Conservation (phyloP, 768 basidiomycete genomes). For the Naganishia friedmannii region DNA sequence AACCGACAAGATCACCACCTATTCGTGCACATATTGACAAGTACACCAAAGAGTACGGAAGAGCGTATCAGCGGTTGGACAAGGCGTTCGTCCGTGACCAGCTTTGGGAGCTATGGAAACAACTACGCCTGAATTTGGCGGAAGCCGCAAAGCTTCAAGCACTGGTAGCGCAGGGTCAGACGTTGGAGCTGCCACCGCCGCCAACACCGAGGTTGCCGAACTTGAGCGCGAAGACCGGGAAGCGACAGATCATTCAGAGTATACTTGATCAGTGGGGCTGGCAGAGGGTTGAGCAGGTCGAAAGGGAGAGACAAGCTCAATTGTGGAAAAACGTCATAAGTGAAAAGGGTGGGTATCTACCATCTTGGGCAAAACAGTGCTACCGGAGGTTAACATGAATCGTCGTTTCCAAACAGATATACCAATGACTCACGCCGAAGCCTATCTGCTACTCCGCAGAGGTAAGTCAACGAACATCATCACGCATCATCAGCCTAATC, state of each 20-base stretch:
- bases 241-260: conserved; percentile 12
- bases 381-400: not conserved
- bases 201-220: not conserved
- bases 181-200: not conserved
- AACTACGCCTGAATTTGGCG: not conserved
- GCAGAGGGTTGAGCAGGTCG: conserved; percentile 12
- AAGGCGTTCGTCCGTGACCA: conserved; percentile 17
- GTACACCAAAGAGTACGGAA: conserved; percentile 3
- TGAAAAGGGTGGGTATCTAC: conserved; percentile 7
- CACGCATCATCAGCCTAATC: not conserved
- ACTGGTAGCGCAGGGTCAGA: not conserved
- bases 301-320: conserved; percentile 1
- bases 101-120: not conserved
- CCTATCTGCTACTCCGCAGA: conserved; percentile 14
- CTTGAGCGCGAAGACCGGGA: not conserved
- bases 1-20: not conserved
- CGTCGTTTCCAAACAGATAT: not conserved
- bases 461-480: not conserved
- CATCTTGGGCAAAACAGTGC: too few species aligned
- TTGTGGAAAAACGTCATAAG: not conserved
- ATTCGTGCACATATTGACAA: conserved; percentile 4
- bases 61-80: conserved; percentile 11
- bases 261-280: conserved; percentile 8
- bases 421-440: conserved; percentile 21
- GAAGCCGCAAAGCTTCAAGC: not conserved